Evolutionary conservation across 345 rosid genomes (phyloP), one percentile per base, ranked within the genome.

Genomic region (Salix arbutifolia): DNA sequence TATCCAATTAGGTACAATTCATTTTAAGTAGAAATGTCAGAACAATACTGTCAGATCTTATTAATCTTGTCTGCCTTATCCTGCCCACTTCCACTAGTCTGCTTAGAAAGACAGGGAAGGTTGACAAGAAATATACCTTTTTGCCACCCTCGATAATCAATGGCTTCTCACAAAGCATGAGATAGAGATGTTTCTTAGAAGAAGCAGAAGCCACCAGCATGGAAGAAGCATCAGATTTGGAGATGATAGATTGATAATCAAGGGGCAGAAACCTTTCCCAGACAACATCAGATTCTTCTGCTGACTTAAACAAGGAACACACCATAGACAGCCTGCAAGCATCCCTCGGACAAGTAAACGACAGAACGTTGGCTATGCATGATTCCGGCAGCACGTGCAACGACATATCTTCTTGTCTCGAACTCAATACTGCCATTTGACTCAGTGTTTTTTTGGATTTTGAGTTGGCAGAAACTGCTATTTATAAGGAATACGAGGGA

Each of bases 201-300:
- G 78, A 48, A 38, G 26, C 40, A 1, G 67, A 67, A 6, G 74
- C 16, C 1, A 65, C 23, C 11, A 61, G 23, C 4, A 14, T 4
- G 8, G n/a, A 33, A 44, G 72, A 76, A 25, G 26, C 38, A 58
- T 21, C 35, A 8, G 90, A 76, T 0, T 28, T 26, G 9, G 86
- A 76, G 23, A 89, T 35, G 10, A 86, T 53, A 65, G 77, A 53
- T 1, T 52, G 40, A 60, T 82, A 81, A 10, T 88, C 88, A 17
- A 83, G 30, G 0, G 91, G 94, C 38, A 93, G 81, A 79, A 93
- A 93, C 37, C 50, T 61, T 5, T 80, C 85, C 97, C 96, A 90
- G 6, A 93, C 89, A n/a, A 81, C 75, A 75, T 91, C 91, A 26
- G 94, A 90, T 1, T 81, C 78, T 0, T 90, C 85, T 3, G 88